phyloP scores from a whole-genome alignment of 495 filamentous ascomycete genomes.

The Hypoxylon cercidicola region DNA sequence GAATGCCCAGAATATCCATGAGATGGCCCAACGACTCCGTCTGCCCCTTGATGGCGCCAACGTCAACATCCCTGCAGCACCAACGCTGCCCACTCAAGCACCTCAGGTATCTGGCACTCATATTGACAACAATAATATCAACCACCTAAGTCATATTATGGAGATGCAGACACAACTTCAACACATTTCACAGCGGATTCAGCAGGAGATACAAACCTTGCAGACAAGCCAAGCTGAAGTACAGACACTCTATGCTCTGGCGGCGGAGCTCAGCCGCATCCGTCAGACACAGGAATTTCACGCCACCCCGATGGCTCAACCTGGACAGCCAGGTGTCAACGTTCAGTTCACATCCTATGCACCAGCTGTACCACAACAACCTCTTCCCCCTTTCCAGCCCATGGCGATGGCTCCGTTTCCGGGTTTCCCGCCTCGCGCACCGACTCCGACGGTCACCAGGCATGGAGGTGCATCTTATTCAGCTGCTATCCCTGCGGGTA shows the following conservation, averaged over 20 bases:
- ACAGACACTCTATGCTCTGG: conserved; percentile 64
- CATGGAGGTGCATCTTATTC: conserved; percentile 53
- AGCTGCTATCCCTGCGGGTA: conserved; percentile 68
- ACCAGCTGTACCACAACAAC: conserved; percentile 28
- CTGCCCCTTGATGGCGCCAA: conserved; percentile 42
- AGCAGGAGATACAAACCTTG: conserved; percentile 62
- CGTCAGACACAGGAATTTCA: conserved; percentile 43
- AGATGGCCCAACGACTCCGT: conserved; percentile 56
- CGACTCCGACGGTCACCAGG: conserved; percentile 54
- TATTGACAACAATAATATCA: conserved; percentile 18
- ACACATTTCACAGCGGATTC: conserved; percentile 72
- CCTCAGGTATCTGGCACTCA: conserved; percentile 31
- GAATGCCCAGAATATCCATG: conserved; percentile 57
- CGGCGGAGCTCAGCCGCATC: conserved; percentile 50
- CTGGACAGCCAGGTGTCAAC: conserved; percentile 36
- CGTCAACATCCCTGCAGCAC: conserved; percentile 29
- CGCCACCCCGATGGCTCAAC: conserved; percentile 29
- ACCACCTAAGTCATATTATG: conserved; percentile 34
- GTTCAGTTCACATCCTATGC: conserved; percentile 27
- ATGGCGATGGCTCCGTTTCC: conserved; percentile 26
- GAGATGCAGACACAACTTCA: conserved; percentile 66
- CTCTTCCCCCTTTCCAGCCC: conserved; percentile 36
- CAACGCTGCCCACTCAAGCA: conserved; percentile 39
- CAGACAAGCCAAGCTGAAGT: conserved; percentile 62
- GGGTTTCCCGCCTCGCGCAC: conserved; percentile 36